These are phyloP conservation scores for Mycena venus DNA, from an alignment of 768 basidiomycete genomes.

Conservation along the genomic window DNA sequence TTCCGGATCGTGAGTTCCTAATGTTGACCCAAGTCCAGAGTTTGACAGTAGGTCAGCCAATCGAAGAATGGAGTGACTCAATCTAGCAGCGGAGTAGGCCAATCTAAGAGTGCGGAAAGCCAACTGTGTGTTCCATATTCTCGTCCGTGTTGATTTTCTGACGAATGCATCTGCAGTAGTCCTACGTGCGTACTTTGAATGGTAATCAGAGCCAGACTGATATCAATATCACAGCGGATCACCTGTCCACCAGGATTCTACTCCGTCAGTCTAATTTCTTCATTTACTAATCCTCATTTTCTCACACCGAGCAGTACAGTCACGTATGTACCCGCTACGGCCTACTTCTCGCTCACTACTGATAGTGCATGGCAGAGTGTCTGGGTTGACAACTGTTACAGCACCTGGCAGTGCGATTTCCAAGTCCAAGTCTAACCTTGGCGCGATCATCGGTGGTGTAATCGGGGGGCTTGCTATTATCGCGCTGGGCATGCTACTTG, in stretches of 20 bases:
- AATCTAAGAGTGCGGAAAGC: background rate
- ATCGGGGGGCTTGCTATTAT: constrained; percentile 2
- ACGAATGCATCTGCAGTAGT: background rate
- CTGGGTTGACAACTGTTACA: constrained; percentile 1
- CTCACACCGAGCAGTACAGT: no score
- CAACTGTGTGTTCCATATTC: background rate
- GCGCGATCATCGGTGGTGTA: constrained; percentile 4
- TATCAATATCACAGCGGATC: background rate
- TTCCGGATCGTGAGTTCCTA: background rate
- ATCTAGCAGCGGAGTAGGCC: background rate
- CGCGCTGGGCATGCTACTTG: background rate
- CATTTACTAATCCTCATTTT: no score
- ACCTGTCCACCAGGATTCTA: background rate
- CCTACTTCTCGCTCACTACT: background rate
- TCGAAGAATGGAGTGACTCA: no score
- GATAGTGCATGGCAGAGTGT: background rate
- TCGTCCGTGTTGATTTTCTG: background rate
- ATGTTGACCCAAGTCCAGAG: background rate
- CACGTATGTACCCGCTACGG: background rate
- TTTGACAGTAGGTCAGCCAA: background rate
- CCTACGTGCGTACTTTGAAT: background rate
- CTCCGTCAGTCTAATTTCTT: no score
- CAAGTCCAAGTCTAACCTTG: background rate
- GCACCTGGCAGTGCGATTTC: background rate
- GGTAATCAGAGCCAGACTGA: background rate